Base-by-base conservation (phyloP, 192 early-diverging fungal species). In the Phlyctochytrium arcticum region DNA sequence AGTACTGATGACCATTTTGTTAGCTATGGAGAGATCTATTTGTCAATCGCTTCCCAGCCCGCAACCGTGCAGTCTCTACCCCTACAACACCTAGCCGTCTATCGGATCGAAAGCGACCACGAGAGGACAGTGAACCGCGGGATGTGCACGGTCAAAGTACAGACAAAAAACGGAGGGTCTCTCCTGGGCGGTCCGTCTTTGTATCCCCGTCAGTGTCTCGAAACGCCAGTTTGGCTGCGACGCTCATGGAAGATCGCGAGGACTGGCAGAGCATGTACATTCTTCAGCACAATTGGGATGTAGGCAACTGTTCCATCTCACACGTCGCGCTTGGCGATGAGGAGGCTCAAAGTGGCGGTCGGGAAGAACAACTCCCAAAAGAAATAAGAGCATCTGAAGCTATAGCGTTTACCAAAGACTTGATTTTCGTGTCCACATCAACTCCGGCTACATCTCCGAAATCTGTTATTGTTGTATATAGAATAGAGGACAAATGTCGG, bases 1-100 rank as follows among this genome's bases (percentile, higher is more conserved):
- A 29, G 29, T 17, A 5, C 0, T 5, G 15, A 53, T 30, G 30
- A 17, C 50, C 5, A 53, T 21, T 17, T 29, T 53, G 4, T 4
- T 29, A 79, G 76, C 68, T 82, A 19, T 82, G 80, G 80, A 82
- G 78, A 39, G 54, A 53, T 9, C 59, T 82, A 6, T 82, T 70
- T 64, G 36, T 77, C 39, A 39, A 31, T 9, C 65, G 78, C 2
- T 82, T 80, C 29, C 54, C 54, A 5, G 58, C 62, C 50, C 72
- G n/a, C n/a, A n/a, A n/a, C n/a, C n/a, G n/a, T 70, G 21, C 29
- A 50, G 19, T 15, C 33, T n/a, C 39, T 19, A 44, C 39, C 39
- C 0, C 39, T 12, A 44, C 39, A 44, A 44, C 21, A 12, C 39
- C 39, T 44, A 9, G 32, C 48, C 24, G n/a, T n/a, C n/a, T n/a